Evolutionary conservation across 1,284 basidiomycete genomes (phyloP), one percentile per base, ranked within the genome.

Genomic region (Pseudozyma sp.): DNA sequence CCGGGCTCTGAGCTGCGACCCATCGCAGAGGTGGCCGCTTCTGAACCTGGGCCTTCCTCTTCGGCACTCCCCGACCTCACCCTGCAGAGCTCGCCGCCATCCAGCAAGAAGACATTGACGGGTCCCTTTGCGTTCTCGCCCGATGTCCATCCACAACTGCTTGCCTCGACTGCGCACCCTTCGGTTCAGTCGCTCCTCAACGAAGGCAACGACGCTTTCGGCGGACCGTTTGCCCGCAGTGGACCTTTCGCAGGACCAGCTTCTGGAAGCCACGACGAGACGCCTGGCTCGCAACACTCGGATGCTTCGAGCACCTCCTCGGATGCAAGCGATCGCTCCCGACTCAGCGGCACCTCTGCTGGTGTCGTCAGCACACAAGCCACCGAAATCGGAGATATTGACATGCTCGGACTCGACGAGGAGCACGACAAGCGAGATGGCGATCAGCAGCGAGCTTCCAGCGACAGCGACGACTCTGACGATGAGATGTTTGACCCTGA

Each of bases 91-190:
- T 60, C 64, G 8, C 45, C 64, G 18, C 50, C 64, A 0, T 50
- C 64, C 7, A 55, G 43, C 51, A 62, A 60, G 52, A 66, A 65
- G 58, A 36, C 56, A 14, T 52, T 70, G 58, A 58, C 54, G 21
- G 80, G 80, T 5, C 80, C 80, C 3, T 81, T 81, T 47, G 80
- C 80, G 14, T 81, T 80, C 59, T 68, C 79, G n/a, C 73, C 80
- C 12, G 69, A 74, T 31, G 48, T 79, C 13, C 70, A 70, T 34
- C 80, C 80, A 0, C 73, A 68, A 31, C 52, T 80, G 36, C 75
- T 81, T 8, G 66, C 59, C 34, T 75, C 77, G 11, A 54, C 61
- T 13, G n/a, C 58, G 11, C 71, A 74, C 53, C 65, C 62, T 14
- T 53, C 71, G 6, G 58, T 61, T 38, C 61, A 69, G 39, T 65